Evolutionary conservation across 148 eudicot genomes (phyloP), one percentile per base, ranked within the genome.

Genomic region (Spergularia bocconei): DNA sequence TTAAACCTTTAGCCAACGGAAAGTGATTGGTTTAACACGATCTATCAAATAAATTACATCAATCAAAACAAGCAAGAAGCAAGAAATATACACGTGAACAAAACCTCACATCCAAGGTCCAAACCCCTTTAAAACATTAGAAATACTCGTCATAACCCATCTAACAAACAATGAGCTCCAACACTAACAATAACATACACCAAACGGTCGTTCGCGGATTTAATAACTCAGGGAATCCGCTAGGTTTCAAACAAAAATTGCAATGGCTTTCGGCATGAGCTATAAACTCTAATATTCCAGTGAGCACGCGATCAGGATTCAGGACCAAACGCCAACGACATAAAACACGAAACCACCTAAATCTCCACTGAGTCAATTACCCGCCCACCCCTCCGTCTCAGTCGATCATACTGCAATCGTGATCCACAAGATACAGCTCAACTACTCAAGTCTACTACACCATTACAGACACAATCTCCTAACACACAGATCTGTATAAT

Each of bases 1-100:
- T 65, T 21, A 33, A 69, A 63, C 72, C 59, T 47, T 38, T 61
- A 52, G 62, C 39, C 14, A 70, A 23, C 70, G 17, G 14, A 47
- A 53, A 72, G 50, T 11, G 11, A 11, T 12, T 15, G 44, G 70
- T 20, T 53, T 69, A 47, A 33, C 21, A 68, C 20, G 2, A 52
- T 25, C n/a, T 25, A 69, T 33, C 11, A 33, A 44, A 12, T 0
- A 5, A 14, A 36, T 44, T 44, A 67, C 13, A 29, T 51, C 74
- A 50, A 39, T 11, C 2, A 48, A 38, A 23, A 14, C 19, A 67
- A 4, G 12, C 54, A 53, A 4, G 13, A 14, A 33, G 47, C 41
- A 23, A 13, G 8, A 65, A 5, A 33, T 67, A 66, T 36, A 41
- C 56, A 56, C 5, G 51, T 41, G 9, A 47, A 63, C 58, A 64